Conservation (phyloP, 192 early-diverging fungal genomes). For the Geosiphon pyriformis region DNA sequence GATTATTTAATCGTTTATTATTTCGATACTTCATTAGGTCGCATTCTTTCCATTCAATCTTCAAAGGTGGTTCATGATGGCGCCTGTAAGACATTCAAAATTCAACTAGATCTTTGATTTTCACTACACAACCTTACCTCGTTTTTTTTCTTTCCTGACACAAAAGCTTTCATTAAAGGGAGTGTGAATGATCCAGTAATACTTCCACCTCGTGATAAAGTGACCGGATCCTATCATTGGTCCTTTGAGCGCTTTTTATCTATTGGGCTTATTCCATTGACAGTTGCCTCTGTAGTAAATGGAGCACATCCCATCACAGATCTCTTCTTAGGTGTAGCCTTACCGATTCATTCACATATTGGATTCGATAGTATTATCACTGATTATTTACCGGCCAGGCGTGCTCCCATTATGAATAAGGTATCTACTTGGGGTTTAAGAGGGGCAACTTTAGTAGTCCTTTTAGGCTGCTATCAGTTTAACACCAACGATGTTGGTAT, state of each 20-base stretch:
- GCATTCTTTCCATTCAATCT: not conserved
- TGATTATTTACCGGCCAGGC: constrained; percentile 81
- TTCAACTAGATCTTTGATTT: not conserved
- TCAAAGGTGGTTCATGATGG: constrained; percentile 3
- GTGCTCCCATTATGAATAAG: constrained; percentile 54
- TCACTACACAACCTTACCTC: not conserved
- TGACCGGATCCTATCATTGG: constrained; percentile 95
- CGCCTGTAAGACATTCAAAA: not conserved
- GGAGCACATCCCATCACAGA: constrained; percentile 89
- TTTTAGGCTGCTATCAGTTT: constrained; percentile 89
- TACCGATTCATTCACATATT: constrained; percentile 88
- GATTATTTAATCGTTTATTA: not conserved
- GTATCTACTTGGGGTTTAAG: constrained; percentile 62
- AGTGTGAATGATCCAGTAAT: constrained; percentile 12
- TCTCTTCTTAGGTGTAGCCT: constrained; percentile 79
- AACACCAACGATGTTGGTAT: constrained; percentile 95
- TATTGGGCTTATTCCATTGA: constrained; percentile 66
- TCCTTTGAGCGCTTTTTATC: constrained; percentile 85
- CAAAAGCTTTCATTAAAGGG: constrained; percentile 18
- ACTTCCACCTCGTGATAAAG: constrained; percentile 37
- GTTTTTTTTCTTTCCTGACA: not conserved
- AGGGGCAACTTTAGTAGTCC: constrained; percentile 59
- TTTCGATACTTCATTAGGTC: not conserved
- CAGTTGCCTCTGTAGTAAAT: constrained; percentile 66
- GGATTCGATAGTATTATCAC: constrained; percentile 68